These are phyloP conservation scores for Aspergillus olivimuriae DNA, from an alignment of 495 filamentous ascomycete genomes.

Conservation along the genomic window DNA sequence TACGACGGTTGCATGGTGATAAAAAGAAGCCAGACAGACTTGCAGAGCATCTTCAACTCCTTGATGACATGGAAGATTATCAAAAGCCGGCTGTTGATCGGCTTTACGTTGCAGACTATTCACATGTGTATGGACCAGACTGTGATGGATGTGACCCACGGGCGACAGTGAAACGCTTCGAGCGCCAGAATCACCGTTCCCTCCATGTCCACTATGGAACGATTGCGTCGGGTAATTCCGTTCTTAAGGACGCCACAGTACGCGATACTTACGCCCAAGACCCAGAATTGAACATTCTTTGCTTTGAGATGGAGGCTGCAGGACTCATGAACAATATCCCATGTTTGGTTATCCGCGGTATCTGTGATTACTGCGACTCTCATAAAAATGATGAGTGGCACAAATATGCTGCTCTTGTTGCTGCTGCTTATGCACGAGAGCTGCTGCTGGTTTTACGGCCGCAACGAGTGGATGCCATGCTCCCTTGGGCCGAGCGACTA, in stretches of 20 bases:
- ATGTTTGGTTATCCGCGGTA: slow-evolving; percentile 19
- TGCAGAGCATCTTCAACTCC: slow-evolving; percentile 1
- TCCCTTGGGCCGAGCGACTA: too few species aligned
- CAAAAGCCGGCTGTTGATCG: background rate
- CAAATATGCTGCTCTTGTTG: background rate
- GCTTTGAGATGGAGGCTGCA: slow-evolving; percentile 31
- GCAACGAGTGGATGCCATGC: too few species aligned
- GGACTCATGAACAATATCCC: slow-evolving; percentile 17
- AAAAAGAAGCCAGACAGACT: slow-evolving; percentile 1
- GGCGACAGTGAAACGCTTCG: background rate
- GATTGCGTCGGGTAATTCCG: slow-evolving; percentile 32
- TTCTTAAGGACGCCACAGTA: slow-evolving; percentile 17
- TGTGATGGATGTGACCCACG: background rate
- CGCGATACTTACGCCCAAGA: background rate
- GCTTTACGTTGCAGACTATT: background rate
- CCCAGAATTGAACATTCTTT: slow-evolving; percentile 1
- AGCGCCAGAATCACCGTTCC: background rate
- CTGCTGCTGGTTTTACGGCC: background rate
- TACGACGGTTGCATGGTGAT: slow-evolving; percentile 3
- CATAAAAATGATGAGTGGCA: background rate
- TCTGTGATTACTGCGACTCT: background rate
- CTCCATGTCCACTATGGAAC: slow-evolving; percentile 21
- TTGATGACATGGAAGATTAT: slow-evolving; percentile 6
- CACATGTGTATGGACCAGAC: background rate
- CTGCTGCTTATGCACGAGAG: background rate